A percentile compares a stretch with the other conserved stretches of the same genome.
These are phyloP conservation scores for Vigna nakashimae DNA, from an alignment of 306 rosid genomes.

Conservation along the genomic window DNA sequence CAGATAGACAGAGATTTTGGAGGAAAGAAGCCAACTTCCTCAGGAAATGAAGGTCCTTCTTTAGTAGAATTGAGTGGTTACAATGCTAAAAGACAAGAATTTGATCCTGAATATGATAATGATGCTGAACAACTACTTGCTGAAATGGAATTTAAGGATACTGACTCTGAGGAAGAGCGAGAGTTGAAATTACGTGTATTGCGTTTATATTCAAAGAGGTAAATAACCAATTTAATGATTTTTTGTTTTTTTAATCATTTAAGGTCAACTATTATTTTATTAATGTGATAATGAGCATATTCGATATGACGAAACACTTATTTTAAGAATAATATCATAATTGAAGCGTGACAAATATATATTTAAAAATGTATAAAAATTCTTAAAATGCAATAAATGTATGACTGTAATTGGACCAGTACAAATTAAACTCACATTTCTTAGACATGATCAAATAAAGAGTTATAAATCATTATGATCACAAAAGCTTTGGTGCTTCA, in stretches of 20 bases:
- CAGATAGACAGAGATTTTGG: slow-evolving; percentile 70
- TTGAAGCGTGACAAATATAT: too few relatives aligned
- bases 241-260: background rate
- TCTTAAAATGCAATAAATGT: too few relatives aligned
- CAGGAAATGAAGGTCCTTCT: slow-evolving; percentile 77
- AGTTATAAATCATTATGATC: too few relatives aligned
- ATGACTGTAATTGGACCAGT: too few relatives aligned
- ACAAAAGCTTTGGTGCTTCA: too few relatives aligned
- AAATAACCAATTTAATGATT: slow-evolving; percentile 33
- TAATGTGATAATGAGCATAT: background rate
- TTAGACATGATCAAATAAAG: too few relatives aligned
- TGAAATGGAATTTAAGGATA: slow-evolving; percentile 96
- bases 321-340: too few relatives aligned
- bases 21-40: slow-evolving; percentile 68
- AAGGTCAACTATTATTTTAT: slow-evolving; percentile 1
- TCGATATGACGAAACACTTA: too few relatives aligned
- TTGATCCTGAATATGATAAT: slow-evolving; percentile 94
- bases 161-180: slow-evolving; percentile 83
- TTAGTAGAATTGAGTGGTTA: slow-evolving; percentile 89
- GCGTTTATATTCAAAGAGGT: slow-evolving; percentile 86
- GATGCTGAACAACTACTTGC: slow-evolving; percentile 93
- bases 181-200: slow-evolving; percentile 83
- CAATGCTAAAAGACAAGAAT: slow-evolving; percentile 85
- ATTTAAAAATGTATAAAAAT: too few relatives aligned
- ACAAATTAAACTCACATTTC: too few relatives aligned